Base-by-base conservation (phyloP, 768 basidiomycete genomes). In the Tylopilus rubrobrunneus region DNA sequence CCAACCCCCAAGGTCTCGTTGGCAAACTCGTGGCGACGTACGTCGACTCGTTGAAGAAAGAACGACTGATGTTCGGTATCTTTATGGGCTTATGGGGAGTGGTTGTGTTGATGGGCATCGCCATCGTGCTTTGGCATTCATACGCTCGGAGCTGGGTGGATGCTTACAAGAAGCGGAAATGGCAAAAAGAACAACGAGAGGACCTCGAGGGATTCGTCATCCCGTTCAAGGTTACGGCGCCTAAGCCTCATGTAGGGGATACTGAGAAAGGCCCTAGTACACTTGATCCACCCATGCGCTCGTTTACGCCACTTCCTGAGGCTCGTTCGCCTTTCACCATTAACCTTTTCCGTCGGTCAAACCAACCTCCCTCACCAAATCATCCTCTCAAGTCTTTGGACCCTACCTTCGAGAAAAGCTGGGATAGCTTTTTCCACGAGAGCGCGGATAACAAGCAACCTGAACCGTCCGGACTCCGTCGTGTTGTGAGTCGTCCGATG, bases 31-130 rank as follows among this genome's bases (percentile, higher is more conserved):
- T 98, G 59, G 73, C 81, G 45, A 75, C 81, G 10, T 98, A 97
- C 66, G 82, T 85, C 14, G 71, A 73, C 11, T 79, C 84, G 19
- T 74, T 98, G 59, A 77, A 83, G 73, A 86, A 86, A 66, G 92
- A 97, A 68, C 83, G 88, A 33, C 67, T 92, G 56, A 89, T 92
- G 77, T 97, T 96, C 66, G 68, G 69, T 2, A 76, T 95, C 58
- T 92, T 97, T 73, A 77, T 96, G 59, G 86, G 73, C 0, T 74
- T 98, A 2, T 98, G 94, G 93, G 80, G 73, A 17, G 39, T 92
- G 36, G 90, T 97, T 43, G 84, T 93, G 28, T 63, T 96, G 53
- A 87, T 95, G 80, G 95, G 81, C 14, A 64, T 92, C 28, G 65
- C 64, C 53, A 71, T 91, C 62, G 73, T 93, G 41, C 73, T 87